Conservation (phyloP, 2,329 filamentous ascomycete species). For the Davidsoniella neocaledoniae region DNA sequence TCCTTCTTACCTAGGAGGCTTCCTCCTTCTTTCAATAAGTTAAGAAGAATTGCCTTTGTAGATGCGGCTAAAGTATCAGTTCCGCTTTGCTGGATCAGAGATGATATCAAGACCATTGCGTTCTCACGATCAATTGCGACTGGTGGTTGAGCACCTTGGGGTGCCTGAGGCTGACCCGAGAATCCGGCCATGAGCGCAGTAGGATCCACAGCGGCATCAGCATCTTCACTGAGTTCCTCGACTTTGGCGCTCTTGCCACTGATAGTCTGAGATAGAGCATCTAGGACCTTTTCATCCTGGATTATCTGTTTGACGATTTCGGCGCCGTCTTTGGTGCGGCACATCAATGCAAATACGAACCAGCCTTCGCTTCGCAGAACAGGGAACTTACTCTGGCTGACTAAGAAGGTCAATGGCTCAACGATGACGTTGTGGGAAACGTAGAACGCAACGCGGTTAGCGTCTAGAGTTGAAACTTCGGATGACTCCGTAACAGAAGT, state of each 20-base stretch:
- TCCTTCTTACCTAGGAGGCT: constrained; percentile 22
- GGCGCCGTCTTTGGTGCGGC: constrained; percentile 32
- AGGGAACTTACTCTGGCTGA: constrained; percentile 41
- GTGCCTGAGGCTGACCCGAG: constrained; percentile 5
- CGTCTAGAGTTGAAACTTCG: background rate
- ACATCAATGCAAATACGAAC: constrained; percentile 46
- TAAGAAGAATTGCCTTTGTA: constrained; percentile 27
- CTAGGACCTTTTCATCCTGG: constrained; percentile 13
- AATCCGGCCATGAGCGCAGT: constrained; percentile 20
- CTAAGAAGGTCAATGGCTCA: constrained; percentile 31
- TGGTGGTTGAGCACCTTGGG: background rate
- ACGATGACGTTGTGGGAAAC: constrained; percentile 24
- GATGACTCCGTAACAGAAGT: background rate
- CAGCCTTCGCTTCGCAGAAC: constrained; percentile 42
- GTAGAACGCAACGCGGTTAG: constrained; percentile 27
- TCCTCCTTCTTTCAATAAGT: constrained; percentile 33
- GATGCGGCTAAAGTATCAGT: constrained; percentile 24
- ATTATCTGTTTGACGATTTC: constrained; percentile 28
- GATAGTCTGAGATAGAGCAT: constrained; percentile 3
- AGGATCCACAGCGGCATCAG: constrained; percentile 14
- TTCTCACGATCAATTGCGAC: constrained; percentile 36
- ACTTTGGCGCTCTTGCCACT: constrained; percentile 9
- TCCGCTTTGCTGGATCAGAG: constrained; percentile 30
- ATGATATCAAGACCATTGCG: constrained; percentile 38
- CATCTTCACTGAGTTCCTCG: constrained; percentile 13